Evolutionary conservation across 345 rosid species (phyloP), one percentile per base, ranked within the genome.

Genomic region (Linum usitatissimum): DNA sequence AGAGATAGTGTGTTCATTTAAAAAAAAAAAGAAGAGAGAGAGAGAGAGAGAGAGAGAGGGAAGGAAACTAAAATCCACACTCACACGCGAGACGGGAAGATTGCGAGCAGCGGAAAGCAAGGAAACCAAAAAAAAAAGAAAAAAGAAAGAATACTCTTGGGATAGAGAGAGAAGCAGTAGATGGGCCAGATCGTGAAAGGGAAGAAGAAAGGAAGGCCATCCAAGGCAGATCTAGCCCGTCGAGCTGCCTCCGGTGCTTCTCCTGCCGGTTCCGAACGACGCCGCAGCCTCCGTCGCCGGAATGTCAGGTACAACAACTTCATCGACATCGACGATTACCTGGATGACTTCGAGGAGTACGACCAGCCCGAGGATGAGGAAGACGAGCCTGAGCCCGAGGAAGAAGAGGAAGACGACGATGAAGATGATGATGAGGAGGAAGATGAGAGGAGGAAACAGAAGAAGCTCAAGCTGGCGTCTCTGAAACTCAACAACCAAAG

Each of bases 141-240:
- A 48, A 68, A 61, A 66, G 62, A 70, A 73, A 71, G 34, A 55
- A 48, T 64, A 55, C 75, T 78, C 70, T 61, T 18, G 73, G 75
- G 77, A 70, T 74, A 69, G 75, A 60, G 66, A 60, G 66, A 65
- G 64, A 64, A 65, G 61, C 70, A 57, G 34, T 71, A 66, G 63
- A 91, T 88, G 98, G 85, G 83, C 66, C 96, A 88, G 95, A 86
- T 84, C 90, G 88, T 71, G 78, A 86, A 85, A 80, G 76, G 88
- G 82, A 84, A 85, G 92, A 91, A 78, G 95, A 88, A 86, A 80
- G 98, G 98, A 34, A 83, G 95, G 78, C 96, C 98, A 9, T 80
- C 96, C 64, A 91, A 88, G 87, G 81, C 92, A 70, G 95, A 91
- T 88, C 98, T 83, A 77, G 83, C 81, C 0, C 80, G 76, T 9